Evolutionary conservation across 208 protist genomes (phyloP).

Genomic region (Leishmania gerbilli): DNA sequence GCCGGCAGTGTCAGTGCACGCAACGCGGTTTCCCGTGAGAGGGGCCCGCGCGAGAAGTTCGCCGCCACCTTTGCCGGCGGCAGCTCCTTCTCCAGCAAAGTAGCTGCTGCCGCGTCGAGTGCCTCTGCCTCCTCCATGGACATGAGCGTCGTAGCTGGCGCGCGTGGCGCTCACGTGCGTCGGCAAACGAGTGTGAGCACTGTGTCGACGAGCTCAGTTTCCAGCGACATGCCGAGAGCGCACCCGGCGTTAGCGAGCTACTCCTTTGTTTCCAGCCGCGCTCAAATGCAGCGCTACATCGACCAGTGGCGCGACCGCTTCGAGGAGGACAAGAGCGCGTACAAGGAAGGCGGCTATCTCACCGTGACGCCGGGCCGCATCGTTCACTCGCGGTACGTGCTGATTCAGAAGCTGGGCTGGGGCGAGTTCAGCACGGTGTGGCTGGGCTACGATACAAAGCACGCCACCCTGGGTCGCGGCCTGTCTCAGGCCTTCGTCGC

Average conservation of each 20-base stretch:
- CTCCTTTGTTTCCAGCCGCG: slow-evolving; percentile 24
- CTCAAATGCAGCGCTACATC: slow-evolving; percentile 47
- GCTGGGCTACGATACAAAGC: slow-evolving; percentile 81
- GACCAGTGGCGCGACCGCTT: slow-evolving; percentile 58
- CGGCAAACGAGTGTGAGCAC: not conserved
- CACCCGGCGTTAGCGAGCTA: slow-evolving; percentile 2
- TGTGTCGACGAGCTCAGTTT: not conserved
- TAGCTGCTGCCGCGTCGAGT: not conserved
- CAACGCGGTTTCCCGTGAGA: not conserved
- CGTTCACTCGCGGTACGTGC: slow-evolving; percentile 74
- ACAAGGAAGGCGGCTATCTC: slow-evolving; percentile 81
- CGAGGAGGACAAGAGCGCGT: slow-evolving; percentile 63
- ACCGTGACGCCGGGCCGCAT: slow-evolving; percentile 61
- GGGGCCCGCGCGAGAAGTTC: not conserved
- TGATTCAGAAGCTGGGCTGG: slow-evolving; percentile 86
- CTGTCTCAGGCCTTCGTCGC: slow-evolving; percentile 79
- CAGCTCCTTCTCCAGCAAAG: not conserved
- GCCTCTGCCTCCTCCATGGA: slow-evolving; percentile 13
- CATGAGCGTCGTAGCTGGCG: not conserved
- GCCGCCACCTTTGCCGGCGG: not conserved
- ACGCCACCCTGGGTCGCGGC: slow-evolving; percentile 22
- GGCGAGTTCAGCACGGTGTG: slow-evolving; percentile 92
- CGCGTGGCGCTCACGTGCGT: slow-evolving; percentile 1
- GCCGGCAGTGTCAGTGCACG: not conserved
- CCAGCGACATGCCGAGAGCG: not conserved